These are phyloP conservation scores for Tagetes patula DNA, from an alignment of 129 eudicot species.

Conservation along the genomic window DNA sequence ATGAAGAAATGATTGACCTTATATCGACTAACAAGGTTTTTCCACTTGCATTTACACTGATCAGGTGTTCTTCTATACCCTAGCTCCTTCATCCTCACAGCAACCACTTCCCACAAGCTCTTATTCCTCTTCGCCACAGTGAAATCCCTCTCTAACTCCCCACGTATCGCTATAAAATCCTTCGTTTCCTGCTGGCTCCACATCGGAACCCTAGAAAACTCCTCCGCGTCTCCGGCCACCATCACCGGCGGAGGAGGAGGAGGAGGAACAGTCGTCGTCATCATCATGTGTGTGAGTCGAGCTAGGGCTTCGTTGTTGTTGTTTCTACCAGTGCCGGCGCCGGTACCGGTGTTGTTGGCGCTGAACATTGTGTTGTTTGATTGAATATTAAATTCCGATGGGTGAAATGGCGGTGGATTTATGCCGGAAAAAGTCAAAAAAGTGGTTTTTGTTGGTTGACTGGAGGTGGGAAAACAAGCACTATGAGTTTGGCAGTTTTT, in stretches of 20 bases:
- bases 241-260: conserved; percentile 20
- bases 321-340: conserved; percentile 21
- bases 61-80: conserved; percentile 65
- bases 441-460: conserved; percentile 26
- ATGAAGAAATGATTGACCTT: conserved; percentile 41
- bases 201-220: conserved; percentile 47
- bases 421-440: conserved; percentile 26
- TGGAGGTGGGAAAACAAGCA: conserved; percentile 22
- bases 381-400: not conserved
- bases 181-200: conserved; percentile 75
- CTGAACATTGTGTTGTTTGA: not conserved
- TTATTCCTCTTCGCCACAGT: conserved; percentile 47
- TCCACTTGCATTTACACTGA: conserved; percentile 88
- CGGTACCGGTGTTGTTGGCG: conserved; percentile 1
- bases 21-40: conserved; percentile 55
- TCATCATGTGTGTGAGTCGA: conserved; percentile 40
- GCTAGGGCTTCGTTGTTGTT: conserved; percentile 35
- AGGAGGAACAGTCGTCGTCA: not conserved
- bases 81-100: conserved; percentile 55
- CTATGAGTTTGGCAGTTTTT: not conserved
- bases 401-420: not conserved
- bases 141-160: conserved; percentile 57
- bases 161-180: conserved; percentile 60
- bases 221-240: conserved; percentile 35
- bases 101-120: conserved; percentile 67